Conservation (phyloP, 495 filamentous ascomycete genomes). For the Penicillium parvum region DNA sequence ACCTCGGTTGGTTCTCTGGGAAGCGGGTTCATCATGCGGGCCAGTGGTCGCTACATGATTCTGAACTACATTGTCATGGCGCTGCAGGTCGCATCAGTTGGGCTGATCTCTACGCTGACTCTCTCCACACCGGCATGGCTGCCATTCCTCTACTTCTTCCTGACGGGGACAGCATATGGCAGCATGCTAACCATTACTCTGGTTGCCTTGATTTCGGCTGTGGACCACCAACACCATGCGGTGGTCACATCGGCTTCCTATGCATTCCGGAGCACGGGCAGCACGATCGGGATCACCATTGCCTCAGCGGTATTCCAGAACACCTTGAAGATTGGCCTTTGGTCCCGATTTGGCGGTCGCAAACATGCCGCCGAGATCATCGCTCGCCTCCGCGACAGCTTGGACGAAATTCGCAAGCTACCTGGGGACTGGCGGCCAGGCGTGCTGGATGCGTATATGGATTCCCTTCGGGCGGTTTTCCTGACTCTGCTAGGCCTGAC, state of each 20-base stretch:
- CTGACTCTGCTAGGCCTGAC: conserved; percentile 59
- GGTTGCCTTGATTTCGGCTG: conserved; percentile 73
- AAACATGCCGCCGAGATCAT: conserved; percentile 67
- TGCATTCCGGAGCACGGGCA: conserved; percentile 76
- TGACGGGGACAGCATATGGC: conserved; percentile 67
- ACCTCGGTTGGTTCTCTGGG: conserved; percentile 67
- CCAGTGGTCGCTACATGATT: conserved; percentile 64
- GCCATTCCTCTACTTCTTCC: conserved; percentile 63
- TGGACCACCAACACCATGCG: conserved; percentile 78
- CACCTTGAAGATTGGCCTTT: conserved; percentile 51
- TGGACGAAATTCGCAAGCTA: conserved; percentile 68
- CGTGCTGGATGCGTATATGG: conserved; percentile 70
- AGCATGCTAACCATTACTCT: conserved; percentile 76
- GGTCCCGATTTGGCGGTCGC: conserved; percentile 61
- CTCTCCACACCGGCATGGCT: conserved; percentile 56
- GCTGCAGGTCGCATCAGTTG: conserved; percentile 48
- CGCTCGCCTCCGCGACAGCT: conserved; percentile 61
- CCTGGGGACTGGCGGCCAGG: conserved; percentile 65
- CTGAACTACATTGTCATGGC: conserved; percentile 53
- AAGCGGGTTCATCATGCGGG: conserved; percentile 70
- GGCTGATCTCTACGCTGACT: conserved; percentile 49
- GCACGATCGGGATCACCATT: conserved; percentile 77
- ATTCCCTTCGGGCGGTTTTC: conserved; percentile 73
- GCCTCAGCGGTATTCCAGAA: conserved; percentile 81
- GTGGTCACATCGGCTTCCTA: conserved; percentile 82